A percentile compares a stretch with the other conserved stretches of the same genome.
Evolutionary conservation across 768 basidiomycete species (phyloP).

Genomic region (Russula vinacea): DNA sequence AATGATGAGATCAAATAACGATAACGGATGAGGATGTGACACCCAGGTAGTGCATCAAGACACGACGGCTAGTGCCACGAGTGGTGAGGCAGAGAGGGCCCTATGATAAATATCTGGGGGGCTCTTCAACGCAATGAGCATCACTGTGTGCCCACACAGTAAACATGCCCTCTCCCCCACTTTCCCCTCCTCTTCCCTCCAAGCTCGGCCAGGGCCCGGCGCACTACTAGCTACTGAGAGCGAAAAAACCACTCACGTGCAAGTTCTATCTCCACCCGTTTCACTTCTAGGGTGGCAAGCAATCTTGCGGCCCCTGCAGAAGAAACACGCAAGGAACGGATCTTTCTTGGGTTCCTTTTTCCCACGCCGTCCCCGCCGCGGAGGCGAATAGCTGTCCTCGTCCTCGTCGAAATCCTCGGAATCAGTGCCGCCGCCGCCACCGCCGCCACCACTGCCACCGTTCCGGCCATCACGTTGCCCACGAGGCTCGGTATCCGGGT

Average conservation of each 20-base stretch:
- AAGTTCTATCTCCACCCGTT: constrained; percentile 36
- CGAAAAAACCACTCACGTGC: constrained; percentile 36
- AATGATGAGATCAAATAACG: neutral
- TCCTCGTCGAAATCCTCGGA: constrained; percentile 14
- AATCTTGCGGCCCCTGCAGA: constrained; percentile 43
- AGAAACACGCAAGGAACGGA: constrained; percentile 41
- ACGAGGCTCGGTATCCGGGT: constrained; percentile 19
- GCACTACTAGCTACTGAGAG: neutral
- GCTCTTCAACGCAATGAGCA: neutral
- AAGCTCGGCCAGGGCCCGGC: neutral
- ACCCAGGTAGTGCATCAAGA: neutral
- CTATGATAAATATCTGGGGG: constrained; percentile 8
- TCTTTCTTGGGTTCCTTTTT: constrained; percentile 38
- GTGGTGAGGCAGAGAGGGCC: constrained; percentile 1
- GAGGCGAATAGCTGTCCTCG: constrained; percentile 24
- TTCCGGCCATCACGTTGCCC: constrained; percentile 5
- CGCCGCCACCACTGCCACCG: constrained; percentile 1
- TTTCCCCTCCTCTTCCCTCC: neutral
- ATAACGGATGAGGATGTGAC: constrained; percentile 14
- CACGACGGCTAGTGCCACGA: constrained; percentile 13
- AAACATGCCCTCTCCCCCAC: neutral
- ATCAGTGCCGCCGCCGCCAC: constrained; percentile 2
- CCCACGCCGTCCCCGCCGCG: constrained; percentile 33
- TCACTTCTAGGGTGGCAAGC: constrained; percentile 39
- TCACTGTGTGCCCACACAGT: neutral